Base-by-base conservation (phyloP, 768 basidiomycete species). In the Leccinum aurantiacum region DNA sequence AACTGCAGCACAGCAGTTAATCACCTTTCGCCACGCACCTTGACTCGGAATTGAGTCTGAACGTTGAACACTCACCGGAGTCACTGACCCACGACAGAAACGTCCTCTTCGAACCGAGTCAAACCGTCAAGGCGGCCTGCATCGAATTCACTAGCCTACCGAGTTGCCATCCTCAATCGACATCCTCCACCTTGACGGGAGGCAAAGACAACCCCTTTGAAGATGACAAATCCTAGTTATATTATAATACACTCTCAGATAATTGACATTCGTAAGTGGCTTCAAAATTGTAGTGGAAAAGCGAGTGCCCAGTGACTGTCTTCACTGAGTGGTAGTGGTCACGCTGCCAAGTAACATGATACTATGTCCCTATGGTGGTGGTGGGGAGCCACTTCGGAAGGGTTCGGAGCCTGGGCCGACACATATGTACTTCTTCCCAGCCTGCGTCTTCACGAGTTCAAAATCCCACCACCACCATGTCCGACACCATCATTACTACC, bases 381-480 rank as follows among this genome's bases (percentile, higher is more conserved):
- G 15, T 38, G 37, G 14, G 37, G 37, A 38, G 37, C 37, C 37
- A 38, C 14, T 15, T 17, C 37, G 35, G 35, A 15, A 15, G 35
- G 14, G 15, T 6, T 38, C 37, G 38, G 38, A 17, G 17, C 38
- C 38, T 35, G 24, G 17, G 27, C 54, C 6, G 54, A 46, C 15
- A 46, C 19, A 22, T 46, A 22, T 46, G 4, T n/a, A 22, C 47
- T 24, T 53, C 48, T 31, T 27, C n/a, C 6, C 54, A 17, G 56
- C 14, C 17, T 31, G 38, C 1, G 38, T 17, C 13, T 41, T 41
- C 38, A 41, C 17, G 55, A 7, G 29, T 33, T 59, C 22, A 22
- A 11, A 37, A 27, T 14, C 6, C 41, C 17, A 25, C 52, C 50
- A 49, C 55, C 57, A 54, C 27, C 56, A 71, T 70, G 69, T 58